Conservation (phyloP, 2,329 filamentous ascomycete species). For the Arachnopeziza araneosa region DNA sequence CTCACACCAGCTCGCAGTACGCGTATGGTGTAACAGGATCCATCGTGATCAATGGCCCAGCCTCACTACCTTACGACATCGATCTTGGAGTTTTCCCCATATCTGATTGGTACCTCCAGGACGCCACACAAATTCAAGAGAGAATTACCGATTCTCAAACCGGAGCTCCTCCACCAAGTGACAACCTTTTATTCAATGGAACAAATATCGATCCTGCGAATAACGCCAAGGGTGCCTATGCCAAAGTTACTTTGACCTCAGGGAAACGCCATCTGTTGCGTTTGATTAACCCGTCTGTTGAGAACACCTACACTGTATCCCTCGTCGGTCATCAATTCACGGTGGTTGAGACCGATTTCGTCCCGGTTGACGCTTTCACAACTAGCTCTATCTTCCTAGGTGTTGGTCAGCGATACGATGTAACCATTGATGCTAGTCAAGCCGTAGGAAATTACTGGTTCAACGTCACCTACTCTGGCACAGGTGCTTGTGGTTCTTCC, state of each 20-base stretch:
- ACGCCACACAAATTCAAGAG: not conserved
- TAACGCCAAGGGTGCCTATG: not conserved
- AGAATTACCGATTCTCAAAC: not conserved
- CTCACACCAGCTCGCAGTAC: conserved; percentile 46
- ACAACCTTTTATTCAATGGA: conserved; percentile 3
- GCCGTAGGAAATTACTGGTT: conserved; percentile 41
- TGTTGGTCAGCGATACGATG: conserved; percentile 35
- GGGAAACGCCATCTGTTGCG: conserved; percentile 1
- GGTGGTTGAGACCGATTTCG: conserved; percentile 56
- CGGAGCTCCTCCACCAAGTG: not conserved
- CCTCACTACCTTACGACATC: conserved; percentile 52
- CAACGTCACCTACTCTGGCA: conserved; percentile 31
- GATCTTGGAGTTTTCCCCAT: conserved; percentile 51
- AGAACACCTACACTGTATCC: conserved; percentile 34
- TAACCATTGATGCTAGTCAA: conserved; percentile 39
- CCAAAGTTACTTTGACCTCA: not conserved
- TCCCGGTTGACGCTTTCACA: conserved; percentile 54
- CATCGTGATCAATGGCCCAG: conserved; percentile 57
- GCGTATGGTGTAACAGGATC: conserved; percentile 50
- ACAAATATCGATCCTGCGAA: not conserved
- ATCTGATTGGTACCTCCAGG: conserved; percentile 35
- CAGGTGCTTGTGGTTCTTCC: conserved; percentile 12
- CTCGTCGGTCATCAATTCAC: conserved; percentile 48
- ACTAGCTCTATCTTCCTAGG: conserved; percentile 52
- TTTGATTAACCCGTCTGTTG: not conserved